Evolutionary conservation across 2,329 filamentous ascomycete genomes (phyloP), one percentile per base, ranked within the genome.

Genomic region (Nigrospora osmanthi): DNA sequence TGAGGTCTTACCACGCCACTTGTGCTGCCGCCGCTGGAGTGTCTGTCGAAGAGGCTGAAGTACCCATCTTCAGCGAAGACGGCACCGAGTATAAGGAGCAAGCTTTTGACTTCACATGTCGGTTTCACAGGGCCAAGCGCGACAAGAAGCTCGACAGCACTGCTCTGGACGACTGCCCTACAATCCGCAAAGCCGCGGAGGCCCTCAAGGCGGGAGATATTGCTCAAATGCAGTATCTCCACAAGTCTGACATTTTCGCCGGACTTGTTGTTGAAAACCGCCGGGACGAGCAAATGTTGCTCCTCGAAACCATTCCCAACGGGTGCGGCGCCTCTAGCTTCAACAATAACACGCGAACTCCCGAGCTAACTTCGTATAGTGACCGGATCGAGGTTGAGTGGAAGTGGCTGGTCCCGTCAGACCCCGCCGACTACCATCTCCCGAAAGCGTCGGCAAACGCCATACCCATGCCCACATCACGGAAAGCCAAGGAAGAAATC

Each of bases 1-100:
- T 88, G 4, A 77, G 93, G 51, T 85, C 91, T 10, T 98, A 96
- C 65, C 93, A 98, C 62, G 87, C 91, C 14, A 97, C 90, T 2
- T 98, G 93, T 61, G 93, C 93, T 3, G 85, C 89, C 9, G 83
- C 91, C 17, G 91, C 90, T 33, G 93, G 93, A 46, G 89, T 96
- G 2, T 87, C 95, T 60, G 83, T 96, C 40, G 91, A 98, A 60
- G 81, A 89, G 55, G 87, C 87, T 30, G 81, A 89, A 33, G 83
- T 95, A 30, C 87, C 89, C 0, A 86, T 94, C 2, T 91, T 90
- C 61, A 87, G 85, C 42, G 88, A 95, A 55, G 89, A 96, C 58
- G 89, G 89, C 7, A 89, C 83, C 1, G 89, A 96, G 62, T 96
- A 96, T 64, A 91, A 87, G 53, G 85, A 95, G 55, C 87, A 89